Percentiles rank a stretch among this genome's conserved stretches.
Conservation (phyloP, 1,139 yeast species). For the Yamadazyma triangularis region DNA sequence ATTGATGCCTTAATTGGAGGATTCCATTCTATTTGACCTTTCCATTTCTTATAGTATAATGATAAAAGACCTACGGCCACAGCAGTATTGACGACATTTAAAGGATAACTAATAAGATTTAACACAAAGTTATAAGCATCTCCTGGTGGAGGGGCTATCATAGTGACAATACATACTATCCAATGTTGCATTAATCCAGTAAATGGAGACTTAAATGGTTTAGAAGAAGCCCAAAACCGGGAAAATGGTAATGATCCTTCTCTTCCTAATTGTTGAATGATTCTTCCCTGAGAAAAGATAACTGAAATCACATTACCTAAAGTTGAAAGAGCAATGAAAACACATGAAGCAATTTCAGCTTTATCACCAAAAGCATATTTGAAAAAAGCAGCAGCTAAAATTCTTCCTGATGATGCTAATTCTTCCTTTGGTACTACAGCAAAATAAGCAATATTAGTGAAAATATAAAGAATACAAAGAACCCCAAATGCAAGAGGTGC, state of each 20-base stretch:
- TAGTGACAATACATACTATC: slow-evolving; percentile 45
- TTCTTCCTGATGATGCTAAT: slow-evolving; percentile 38
- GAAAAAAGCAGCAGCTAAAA: slow-evolving; percentile 46
- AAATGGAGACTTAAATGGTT: slow-evolving; percentile 42
- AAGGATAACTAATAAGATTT: slow-evolving; percentile 48
- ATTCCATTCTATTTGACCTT: slow-evolving; percentile 58
- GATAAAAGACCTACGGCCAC: slow-evolving; percentile 40
- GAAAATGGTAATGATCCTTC: slow-evolving; percentile 47
- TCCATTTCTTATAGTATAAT: slow-evolving; percentile 42
- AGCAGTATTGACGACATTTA: slow-evolving; percentile 47
- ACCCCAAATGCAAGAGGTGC: slow-evolving; percentile 52
- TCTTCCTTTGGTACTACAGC: slow-evolving; percentile 55
- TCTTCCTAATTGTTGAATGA: slow-evolving; percentile 45
- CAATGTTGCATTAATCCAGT: slow-evolving; percentile 61
- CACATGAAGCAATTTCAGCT: slow-evolving; percentile 47
- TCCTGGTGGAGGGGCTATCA: slow-evolving; percentile 47
- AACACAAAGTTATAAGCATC: slow-evolving; percentile 47
- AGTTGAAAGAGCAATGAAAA: slow-evolving; percentile 46
- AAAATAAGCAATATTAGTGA: slow-evolving; percentile 52
- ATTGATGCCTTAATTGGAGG: slow-evolving; percentile 72
- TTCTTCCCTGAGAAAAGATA: slow-evolving; percentile 48
- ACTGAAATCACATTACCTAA: slow-evolving; percentile 48
- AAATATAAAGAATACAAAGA: slow-evolving; percentile 63
- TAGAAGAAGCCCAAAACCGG: slow-evolving; percentile 39
- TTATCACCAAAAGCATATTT: slow-evolving; percentile 40